phyloP scores from a whole-genome alignment of 495 filamentous ascomycete species.

The Daldinia childiae region DNA sequence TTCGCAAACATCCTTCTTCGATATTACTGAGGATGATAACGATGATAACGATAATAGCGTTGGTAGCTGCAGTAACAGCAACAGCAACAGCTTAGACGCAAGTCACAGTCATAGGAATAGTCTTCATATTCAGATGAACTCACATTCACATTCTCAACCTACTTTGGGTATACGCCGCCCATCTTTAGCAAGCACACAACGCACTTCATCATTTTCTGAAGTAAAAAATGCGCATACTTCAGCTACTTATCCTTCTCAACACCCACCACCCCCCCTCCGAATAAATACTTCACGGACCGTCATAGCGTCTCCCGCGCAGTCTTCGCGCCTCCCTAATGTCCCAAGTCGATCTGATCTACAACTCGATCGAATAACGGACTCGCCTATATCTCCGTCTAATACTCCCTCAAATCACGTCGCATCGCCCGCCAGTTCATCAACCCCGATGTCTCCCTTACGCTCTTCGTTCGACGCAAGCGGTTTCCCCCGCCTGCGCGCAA shows the following conservation, averaged over 20 bases:
- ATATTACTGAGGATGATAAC: constrained; percentile 61
- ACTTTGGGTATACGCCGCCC: constrained; percentile 46
- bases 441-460: constrained; percentile 60
- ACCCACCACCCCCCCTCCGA: constrained; percentile 52
- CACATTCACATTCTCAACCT: constrained; percentile 42
- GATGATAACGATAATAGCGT: constrained; percentile 27
- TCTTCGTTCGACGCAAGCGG: constrained; percentile 58
- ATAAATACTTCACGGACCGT: constrained; percentile 53
- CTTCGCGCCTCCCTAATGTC: constrained; percentile 53
- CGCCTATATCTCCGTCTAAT: constrained; percentile 44
- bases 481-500: constrained; percentile 62
- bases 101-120: constrained; percentile 31
- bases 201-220: constrained; percentile 55
- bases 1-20: constrained; percentile 59
- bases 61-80: constrained; percentile 11
- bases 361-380: constrained; percentile 44
- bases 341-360: constrained; percentile 55
- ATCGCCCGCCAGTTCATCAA: constrained; percentile 43
- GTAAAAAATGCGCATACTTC: constrained; percentile 40
- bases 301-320: constrained; percentile 40
- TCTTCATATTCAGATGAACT: constrained; percentile 35
- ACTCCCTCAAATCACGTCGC: constrained; percentile 21
- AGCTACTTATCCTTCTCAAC: constrained; percentile 36
- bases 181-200: constrained; percentile 51
- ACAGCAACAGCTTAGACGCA: constrained; percentile 11